Base-by-base conservation (phyloP, 108 stramenopile genomes). In the Parietichytrium sp. region DNA sequence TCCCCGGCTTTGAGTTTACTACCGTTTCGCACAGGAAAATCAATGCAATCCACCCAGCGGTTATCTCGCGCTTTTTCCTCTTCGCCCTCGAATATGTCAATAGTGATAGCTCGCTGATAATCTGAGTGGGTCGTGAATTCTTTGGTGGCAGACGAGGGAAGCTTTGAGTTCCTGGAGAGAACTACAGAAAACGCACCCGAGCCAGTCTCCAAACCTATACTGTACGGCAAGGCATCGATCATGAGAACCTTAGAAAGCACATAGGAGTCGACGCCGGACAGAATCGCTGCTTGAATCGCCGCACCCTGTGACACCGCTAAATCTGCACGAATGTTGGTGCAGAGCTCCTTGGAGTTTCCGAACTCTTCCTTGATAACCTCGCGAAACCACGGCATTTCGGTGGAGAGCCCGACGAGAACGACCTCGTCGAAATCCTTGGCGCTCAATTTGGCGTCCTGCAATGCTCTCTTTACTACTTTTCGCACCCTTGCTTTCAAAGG, bases 371-470 rank as follows among this genome's bases (percentile, higher is more conserved):
- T 31, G 16, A 72, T 42, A 20, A 72, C 42, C 38, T 42, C 38
- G 33, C 61, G 61, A 27, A 72, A 33, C 61, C 61, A 72, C n/a
- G 61, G 61, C 61, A 72, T 72, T 72, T 72, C 38, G 23, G 61
- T 72, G 10, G 61, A 72, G 20, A 72, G 42, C 10, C 61, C 61
- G 38, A 72, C 61, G 23, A 72, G 18, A 23, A 72, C 61, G 20
- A 72, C 20, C 42, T 72, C 61, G 20, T 72, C 61, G 10, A 72
- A 1, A 7, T 10, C 20, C 0, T 45, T 42, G 33, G 36, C 42
- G 8, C 38, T 42, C 15, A 45, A n/a, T 7, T 25, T n/a, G 36
- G 61, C 61, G 20, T 72, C 61, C 42, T 72, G 16, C 0, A 72
- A n/a, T 6, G 42, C 42, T 33, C 3, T 42, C 6, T 6, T 8